Percentiles rank a stretch among this genome's conserved stretches.
These are phyloP conservation scores for Solanum commersonii DNA, from an alignment of 257 asterid species.

Conservation along the genomic window DNA sequence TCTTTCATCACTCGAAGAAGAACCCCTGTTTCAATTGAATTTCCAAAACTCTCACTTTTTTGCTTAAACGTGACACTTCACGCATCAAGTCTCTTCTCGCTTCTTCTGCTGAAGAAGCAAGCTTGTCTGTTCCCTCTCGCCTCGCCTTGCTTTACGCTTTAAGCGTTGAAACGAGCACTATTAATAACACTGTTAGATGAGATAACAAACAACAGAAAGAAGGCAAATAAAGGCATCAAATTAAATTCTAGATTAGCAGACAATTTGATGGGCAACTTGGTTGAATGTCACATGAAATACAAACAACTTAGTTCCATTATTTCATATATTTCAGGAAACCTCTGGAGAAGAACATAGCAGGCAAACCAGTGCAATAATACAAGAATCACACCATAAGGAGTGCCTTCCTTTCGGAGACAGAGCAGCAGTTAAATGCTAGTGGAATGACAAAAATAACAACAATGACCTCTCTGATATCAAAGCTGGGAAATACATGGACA, in stretches of 20 bases:
- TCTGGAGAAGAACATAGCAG: neutral
- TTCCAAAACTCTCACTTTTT: neutral
- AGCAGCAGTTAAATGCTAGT: neutral
- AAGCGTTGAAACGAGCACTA: neutral
- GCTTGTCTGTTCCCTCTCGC: neutral
- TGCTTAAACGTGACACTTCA: neutral
- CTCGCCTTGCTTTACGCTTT: neutral
- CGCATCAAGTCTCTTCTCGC: neutral
- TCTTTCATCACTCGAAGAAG: neutral
- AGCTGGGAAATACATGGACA: neutral
- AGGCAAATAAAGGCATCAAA: neutral
- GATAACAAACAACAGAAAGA: neutral
- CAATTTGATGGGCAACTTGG: neutral
- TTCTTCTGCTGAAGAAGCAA: neutral
- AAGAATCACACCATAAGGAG: neutral
- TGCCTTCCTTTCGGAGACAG: neutral
- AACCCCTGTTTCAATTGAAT: neutral
- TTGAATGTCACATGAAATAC: neutral
- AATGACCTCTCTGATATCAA: neutral
- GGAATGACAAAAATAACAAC: neutral
- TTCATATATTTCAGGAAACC: neutral
- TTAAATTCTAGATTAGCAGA: neutral
- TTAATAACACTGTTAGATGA: neutral
- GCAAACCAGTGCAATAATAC: neutral
- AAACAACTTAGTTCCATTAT: neutral